Evolutionary conservation across 208 protist genomes (phyloP).

Genomic region (Vickermania spadyakhi): DNA sequence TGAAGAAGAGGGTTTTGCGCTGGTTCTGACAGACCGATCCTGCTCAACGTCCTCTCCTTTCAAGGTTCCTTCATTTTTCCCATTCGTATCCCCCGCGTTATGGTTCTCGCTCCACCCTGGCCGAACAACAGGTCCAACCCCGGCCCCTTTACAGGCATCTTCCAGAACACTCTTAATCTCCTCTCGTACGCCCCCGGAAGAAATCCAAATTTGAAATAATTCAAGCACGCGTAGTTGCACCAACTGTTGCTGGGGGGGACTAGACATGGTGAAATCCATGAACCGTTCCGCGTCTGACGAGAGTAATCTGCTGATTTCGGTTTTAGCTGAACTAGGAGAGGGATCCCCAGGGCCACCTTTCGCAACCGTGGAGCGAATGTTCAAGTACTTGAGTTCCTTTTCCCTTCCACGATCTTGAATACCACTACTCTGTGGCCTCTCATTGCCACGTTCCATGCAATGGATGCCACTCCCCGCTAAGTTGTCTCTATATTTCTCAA

Average conservation of each 20-base stretch:
- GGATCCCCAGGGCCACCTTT: background rate
- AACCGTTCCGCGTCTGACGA: constrained; percentile 9
- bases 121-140: background rate
- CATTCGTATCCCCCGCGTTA: too few species aligned
- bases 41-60: too few species aligned
- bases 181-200: constrained; percentile 19
- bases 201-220: constrained; percentile 63
- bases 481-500: background rate
- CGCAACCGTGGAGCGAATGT: background rate
- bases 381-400: background rate
- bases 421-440: background rate
- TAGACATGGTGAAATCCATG: constrained; percentile 14
- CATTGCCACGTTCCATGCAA: background rate
- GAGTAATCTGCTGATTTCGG: background rate
- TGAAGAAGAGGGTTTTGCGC: too few species aligned
- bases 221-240: constrained; percentile 52
- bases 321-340: background rate
- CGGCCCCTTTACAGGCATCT: constrained; percentile 16
- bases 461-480: background rate
- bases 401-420: background rate
- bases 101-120: too few species aligned
- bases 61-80: too few species aligned
- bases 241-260: constrained; percentile 16
- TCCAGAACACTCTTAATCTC: constrained; percentile 29
- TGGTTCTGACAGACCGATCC: too few species aligned